These are phyloP conservation scores for Volvox reticuliferus DNA, from an alignment of 139 green algal genomes.

Conservation along the genomic window DNA sequence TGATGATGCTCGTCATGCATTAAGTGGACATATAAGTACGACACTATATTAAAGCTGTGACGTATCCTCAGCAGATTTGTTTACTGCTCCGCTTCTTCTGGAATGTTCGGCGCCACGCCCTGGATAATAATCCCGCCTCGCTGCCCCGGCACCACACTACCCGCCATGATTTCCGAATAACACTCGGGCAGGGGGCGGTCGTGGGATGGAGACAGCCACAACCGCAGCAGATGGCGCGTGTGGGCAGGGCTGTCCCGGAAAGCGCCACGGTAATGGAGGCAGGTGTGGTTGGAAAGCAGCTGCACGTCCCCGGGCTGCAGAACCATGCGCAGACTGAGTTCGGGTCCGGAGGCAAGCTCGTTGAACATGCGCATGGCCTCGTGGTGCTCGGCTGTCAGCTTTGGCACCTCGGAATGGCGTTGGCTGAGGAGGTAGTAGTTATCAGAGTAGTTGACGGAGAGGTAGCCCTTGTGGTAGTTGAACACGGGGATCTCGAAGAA, in stretches of 20 bases:
- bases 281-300: slow-evolving; percentile 76
- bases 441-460: slow-evolving; percentile 58
- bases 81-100: slow-evolving; percentile 59
- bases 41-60: no score
- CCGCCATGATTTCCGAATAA: slow-evolving; percentile 65
- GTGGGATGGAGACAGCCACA: slow-evolving; percentile 72
- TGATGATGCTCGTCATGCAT: no score
- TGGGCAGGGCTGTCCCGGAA: slow-evolving; percentile 61
- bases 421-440: slow-evolving; percentile 75
- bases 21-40: no score
- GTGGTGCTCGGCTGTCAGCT: slow-evolving; percentile 44
- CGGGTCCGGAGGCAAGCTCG: slow-evolving; percentile 58
- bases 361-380: slow-evolving; percentile 64
- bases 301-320: slow-evolving; percentile 80
- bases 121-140: slow-evolving; percentile 68
- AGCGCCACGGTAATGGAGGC: slow-evolving; percentile 66
- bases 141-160: slow-evolving; percentile 49
- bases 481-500: slow-evolving; percentile 75
- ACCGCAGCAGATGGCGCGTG: slow-evolving; percentile 77
- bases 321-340: slow-evolving; percentile 64
- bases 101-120: slow-evolving; percentile 45
- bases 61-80: background rate
- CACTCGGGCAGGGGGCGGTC: slow-evolving; percentile 66
- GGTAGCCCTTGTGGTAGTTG: slow-evolving; percentile 68
- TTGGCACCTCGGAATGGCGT: slow-evolving; percentile 69